phyloP scores from a whole-genome alignment of 768 basidiomycete species.

The Fomitopsis serialis region DNA sequence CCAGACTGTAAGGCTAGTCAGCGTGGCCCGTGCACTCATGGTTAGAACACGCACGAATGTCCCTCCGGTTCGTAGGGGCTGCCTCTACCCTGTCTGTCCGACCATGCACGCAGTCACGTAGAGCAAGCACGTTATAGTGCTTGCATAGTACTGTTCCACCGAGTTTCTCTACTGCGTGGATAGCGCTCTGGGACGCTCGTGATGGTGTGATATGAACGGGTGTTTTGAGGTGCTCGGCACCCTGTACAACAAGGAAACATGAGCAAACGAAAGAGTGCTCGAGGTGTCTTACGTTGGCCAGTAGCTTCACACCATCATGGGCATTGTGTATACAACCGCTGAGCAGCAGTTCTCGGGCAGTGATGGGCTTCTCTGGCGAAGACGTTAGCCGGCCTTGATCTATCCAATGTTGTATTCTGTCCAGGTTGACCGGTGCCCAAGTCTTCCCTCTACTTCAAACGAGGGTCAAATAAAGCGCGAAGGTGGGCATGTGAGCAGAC shows the following conservation, averaged over 20 bases:
- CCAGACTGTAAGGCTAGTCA: constrained; percentile 49
- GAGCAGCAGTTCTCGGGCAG: constrained; percentile 75
- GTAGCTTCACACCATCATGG: constrained; percentile 87
- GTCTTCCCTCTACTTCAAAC: constrained; percentile 51
- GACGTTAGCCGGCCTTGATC: constrained; percentile 77
- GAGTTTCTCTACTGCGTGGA: constrained; percentile 71
- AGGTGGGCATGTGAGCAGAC: constrained; percentile 24
- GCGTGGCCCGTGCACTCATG: not conserved
- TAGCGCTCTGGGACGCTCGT: constrained; percentile 82
- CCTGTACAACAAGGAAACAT: constrained; percentile 36
- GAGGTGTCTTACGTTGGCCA: constrained; percentile 60
- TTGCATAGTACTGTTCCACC: constrained; percentile 87
- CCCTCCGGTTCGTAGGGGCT: constrained; percentile 69
- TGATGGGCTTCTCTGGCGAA: constrained; percentile 78
- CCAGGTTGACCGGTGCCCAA: constrained; percentile 82
- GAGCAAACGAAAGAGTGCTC: not conserved
- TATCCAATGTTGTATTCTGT: constrained; percentile 89
- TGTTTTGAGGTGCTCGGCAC: constrained; percentile 56
- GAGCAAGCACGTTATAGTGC: constrained; percentile 83
- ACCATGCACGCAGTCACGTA: constrained; percentile 74
- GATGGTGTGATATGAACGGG: constrained; percentile 80
- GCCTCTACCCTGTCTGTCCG: constrained; percentile 67
- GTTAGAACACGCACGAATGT: constrained; percentile 18
- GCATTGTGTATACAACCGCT: constrained; percentile 87
- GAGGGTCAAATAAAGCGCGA: not conserved